Percentiles rank a stretch among this genome's conserved stretches.
These are phyloP conservation scores for Neurospora sp. DNA, from an alignment of 495 filamentous ascomycete species.

Conservation along the genomic window DNA sequence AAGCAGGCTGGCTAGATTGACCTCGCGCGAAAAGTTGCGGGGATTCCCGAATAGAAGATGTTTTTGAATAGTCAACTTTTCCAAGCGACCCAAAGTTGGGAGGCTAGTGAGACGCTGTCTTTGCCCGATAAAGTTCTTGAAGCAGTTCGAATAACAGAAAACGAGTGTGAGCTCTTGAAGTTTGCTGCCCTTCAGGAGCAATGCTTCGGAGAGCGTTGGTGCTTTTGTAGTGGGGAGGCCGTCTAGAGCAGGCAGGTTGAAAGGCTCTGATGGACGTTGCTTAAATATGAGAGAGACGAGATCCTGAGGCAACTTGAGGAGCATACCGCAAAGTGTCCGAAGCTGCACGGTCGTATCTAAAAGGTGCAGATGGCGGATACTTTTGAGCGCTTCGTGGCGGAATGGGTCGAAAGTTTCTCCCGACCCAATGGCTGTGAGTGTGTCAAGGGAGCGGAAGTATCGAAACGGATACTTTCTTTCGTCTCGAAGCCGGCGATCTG, in stretches of 20 bases:
- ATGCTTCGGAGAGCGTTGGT: not conserved
- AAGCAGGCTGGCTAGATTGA: not conserved
- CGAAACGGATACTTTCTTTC: no score
- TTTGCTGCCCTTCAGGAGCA: not conserved
- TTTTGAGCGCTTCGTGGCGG: no score
- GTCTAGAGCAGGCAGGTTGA: accelerated
- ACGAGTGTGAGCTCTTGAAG: not conserved
- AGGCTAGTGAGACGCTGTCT: not conserved
- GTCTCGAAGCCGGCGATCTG: no score
- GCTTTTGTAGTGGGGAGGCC: not conserved
- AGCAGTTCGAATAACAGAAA: not conserved
- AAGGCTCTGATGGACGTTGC: not conserved
- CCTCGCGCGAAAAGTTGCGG: not conserved
- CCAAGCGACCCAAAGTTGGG: not conserved
- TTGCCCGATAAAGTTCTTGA: not conserved
- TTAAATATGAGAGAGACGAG: not conserved
- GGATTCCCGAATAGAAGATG: not conserved
- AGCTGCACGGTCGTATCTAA: no score
- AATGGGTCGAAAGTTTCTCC: no score
- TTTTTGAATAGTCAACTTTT: not conserved
- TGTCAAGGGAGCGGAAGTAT: no score
- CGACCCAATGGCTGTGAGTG: no score
- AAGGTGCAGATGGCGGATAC: not conserved
- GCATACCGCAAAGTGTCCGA: not conserved
- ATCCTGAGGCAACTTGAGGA: not conserved